Conservation (phyloP, 2,329 filamentous ascomycete genomes). For the Colletotrichum gigasporum region DNA sequence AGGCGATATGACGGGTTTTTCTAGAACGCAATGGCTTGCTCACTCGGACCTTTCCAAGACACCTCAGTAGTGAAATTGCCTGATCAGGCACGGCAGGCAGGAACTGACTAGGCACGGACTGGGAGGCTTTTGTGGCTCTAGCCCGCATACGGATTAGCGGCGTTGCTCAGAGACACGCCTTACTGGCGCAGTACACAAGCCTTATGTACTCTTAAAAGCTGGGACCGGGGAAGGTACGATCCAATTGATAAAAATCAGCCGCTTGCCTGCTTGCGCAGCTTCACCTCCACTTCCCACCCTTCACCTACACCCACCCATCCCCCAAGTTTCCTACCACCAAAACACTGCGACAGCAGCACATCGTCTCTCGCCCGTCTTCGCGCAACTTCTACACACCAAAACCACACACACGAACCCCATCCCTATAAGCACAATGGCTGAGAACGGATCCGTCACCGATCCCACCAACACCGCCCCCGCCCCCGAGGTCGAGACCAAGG, state of each 20-base stretch:
- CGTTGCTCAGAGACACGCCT: conserved; percentile 8
- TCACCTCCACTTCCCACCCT: conserved; percentile 20
- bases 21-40: no score
- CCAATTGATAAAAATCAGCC: conserved; percentile 27
- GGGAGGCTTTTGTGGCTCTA: background rate
- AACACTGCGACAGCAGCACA: background rate
- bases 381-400: background rate
- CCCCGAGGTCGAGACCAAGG: conserved; percentile 71
- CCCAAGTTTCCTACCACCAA: background rate
- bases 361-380: background rate
- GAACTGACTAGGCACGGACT: conserved; percentile 15
- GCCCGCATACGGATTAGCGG: conserved; percentile 5
- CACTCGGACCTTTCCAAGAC: no score
- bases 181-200: conserved; percentile 16
- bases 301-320: conserved; percentile 15
- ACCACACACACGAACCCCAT: conserved; percentile 30
- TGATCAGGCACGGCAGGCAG: no score
- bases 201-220: conserved; percentile 19
- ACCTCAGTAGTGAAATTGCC: no score
- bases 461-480: conserved; percentile 49
- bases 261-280: conserved; percentile 18
- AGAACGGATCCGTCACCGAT: conserved; percentile 59
- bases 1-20: no score
- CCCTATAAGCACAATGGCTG: conserved; percentile 53
- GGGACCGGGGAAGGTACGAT: conserved; percentile 30